Conservation (phyloP, 805 yeast genomes). For the Maudiozyma turicensis region DNA sequence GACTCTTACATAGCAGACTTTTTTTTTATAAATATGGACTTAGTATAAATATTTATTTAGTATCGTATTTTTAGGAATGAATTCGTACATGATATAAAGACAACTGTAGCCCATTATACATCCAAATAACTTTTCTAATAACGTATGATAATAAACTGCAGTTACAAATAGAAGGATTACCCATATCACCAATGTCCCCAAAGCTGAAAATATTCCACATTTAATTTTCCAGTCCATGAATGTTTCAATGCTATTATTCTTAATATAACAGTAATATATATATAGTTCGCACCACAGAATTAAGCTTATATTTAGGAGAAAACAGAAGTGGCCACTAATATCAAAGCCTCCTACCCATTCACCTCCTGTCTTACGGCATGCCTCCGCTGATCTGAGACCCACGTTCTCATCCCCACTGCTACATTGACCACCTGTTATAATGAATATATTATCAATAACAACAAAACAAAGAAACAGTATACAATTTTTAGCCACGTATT, state of each 20-base stretch:
- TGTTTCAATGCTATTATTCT: slow-evolving; percentile 5
- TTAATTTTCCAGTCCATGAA: slow-evolving; percentile 3
- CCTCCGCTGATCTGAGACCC: slow-evolving; percentile 24
- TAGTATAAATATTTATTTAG: slow-evolving; percentile 5
- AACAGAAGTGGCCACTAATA: slow-evolving; percentile 44
- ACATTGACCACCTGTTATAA: slow-evolving; percentile 30
- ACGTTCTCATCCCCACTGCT: slow-evolving; percentile 4
- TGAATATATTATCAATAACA: slow-evolving; percentile 27
- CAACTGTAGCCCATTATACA: slow-evolving; percentile 51
- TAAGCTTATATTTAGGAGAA: slow-evolving; percentile 35
- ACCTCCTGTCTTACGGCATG: slow-evolving; percentile 27
- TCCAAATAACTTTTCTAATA: slow-evolving; percentile 66
- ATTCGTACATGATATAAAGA: slow-evolving; percentile 36
- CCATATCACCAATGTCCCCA: slow-evolving; percentile 35
- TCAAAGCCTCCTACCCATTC: slow-evolving; percentile 44
- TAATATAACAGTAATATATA: slow-evolving; percentile 7
- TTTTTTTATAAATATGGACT: neutral
- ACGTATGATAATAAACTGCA: slow-evolving; percentile 71
- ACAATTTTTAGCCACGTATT: slow-evolving; percentile 19
- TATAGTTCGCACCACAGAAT: slow-evolving; percentile 32
- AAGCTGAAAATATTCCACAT: slow-evolving; percentile 2
- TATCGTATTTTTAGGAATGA: slow-evolving; percentile 13
- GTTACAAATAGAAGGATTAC: slow-evolving; percentile 58
- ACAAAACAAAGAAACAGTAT: slow-evolving; percentile 19
- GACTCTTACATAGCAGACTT: neutral